Conservation (phyloP, 345 rosid genomes). For the Brassica rapa region DNA sequence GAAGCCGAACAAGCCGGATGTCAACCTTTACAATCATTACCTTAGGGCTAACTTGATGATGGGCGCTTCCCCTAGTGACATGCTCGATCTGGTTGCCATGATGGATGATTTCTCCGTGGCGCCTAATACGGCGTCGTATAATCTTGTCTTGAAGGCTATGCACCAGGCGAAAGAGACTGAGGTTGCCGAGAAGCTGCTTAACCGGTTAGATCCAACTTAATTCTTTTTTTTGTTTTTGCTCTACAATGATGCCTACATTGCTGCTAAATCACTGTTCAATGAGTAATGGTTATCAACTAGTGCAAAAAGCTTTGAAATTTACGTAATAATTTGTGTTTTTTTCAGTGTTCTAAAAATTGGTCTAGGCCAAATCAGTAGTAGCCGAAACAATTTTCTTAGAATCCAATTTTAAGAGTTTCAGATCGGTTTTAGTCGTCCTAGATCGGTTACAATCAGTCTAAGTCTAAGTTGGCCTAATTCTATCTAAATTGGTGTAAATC, state of each 20-base stretch:
- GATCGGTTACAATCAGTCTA: too few species aligned
- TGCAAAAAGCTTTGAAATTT: background rate
- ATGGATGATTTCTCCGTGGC: constrained; percentile 65
- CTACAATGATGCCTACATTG: background rate
- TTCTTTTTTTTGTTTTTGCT: background rate
- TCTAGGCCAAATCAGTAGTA: too few species aligned
- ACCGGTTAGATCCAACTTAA: constrained; percentile 53
- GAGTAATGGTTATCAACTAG: constrained; percentile 13
- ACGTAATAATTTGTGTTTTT: too few species aligned
- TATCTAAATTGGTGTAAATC: too few species aligned
- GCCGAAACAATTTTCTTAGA: too few species aligned
- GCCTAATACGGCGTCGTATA: constrained; percentile 82
- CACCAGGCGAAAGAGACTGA: constrained; percentile 54
- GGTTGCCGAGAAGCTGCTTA: constrained; percentile 75
- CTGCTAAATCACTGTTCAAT: background rate
- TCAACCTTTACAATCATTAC: constrained; percentile 69
- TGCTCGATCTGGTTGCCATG: constrained; percentile 70
- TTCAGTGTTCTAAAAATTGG: too few species aligned
- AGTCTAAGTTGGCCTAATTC: too few species aligned
- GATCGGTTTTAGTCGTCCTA: too few species aligned
- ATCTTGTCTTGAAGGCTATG: constrained; percentile 85
- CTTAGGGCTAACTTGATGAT: constrained; percentile 80
- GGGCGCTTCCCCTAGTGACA: constrained; percentile 52
- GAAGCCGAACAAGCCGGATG: constrained; percentile 84
- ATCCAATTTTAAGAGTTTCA: too few species aligned